Conservation (phyloP, 768 basidiomycete genomes). For the Agaricus blazei region DNA sequence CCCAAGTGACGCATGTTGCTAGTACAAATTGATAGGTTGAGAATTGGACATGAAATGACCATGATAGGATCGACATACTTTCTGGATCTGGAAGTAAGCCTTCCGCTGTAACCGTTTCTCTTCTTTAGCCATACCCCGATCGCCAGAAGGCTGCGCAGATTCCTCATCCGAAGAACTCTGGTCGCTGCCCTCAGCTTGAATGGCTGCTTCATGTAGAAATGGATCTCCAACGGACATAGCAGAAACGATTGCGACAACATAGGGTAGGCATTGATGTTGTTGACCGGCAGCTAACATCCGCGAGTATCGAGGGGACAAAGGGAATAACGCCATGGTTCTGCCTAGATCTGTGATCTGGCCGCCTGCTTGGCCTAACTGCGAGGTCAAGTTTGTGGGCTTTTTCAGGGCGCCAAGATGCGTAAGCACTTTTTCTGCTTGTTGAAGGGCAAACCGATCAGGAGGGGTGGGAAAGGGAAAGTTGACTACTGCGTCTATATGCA, state of each 20-base stretch:
- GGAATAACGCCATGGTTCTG: slow-evolving; percentile 90
- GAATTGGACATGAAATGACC: not conserved
- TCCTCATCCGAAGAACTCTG: slow-evolving; percentile 35
- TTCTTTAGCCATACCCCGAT: slow-evolving; percentile 50
- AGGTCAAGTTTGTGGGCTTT: slow-evolving; percentile 20
- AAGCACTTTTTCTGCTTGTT: slow-evolving; percentile 78
- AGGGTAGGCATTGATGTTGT: slow-evolving; percentile 77
- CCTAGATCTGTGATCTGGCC: slow-evolving; percentile 85
- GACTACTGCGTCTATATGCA: slow-evolving; percentile 94
- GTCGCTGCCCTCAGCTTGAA: slow-evolving; percentile 39
- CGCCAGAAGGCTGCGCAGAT: slow-evolving; percentile 39
- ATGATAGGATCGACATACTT: slow-evolving; percentile 38
- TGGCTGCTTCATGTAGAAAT: slow-evolving; percentile 78
- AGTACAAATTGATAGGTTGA: not conserved
- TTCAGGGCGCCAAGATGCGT: slow-evolving; percentile 78
- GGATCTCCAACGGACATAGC: slow-evolving; percentile 94
- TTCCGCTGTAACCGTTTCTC: slow-evolving; percentile 56
- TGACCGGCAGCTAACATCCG: slow-evolving; percentile 94
- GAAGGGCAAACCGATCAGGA: slow-evolving; percentile 71
- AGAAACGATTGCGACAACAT: slow-evolving; percentile 87
- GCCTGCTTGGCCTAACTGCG: slow-evolving; percentile 18
- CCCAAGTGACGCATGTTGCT: slow-evolving; percentile 83
- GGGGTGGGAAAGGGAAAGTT: slow-evolving; percentile 99
- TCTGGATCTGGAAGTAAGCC: slow-evolving; percentile 78
- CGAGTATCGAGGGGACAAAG: slow-evolving; percentile 91